Evolutionary conservation across 2,329 filamentous ascomycete species (phyloP).

Genomic region (Mycosphaerella arachidis): DNA sequence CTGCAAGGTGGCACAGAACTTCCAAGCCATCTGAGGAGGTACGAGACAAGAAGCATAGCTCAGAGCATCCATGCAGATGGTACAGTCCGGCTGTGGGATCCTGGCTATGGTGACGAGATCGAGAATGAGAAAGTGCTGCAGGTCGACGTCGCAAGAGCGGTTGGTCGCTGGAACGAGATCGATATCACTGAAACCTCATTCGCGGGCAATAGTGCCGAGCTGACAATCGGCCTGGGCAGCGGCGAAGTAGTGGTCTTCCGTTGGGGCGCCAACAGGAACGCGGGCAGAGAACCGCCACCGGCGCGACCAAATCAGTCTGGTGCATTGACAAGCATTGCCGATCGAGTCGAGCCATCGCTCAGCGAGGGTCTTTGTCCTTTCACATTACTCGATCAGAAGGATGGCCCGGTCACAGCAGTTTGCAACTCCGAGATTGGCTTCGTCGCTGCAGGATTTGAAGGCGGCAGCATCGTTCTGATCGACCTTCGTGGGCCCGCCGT

Average conservation of each 20-base stretch:
- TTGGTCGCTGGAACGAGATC: constrained; percentile 73
- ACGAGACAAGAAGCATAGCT: constrained; percentile 77
- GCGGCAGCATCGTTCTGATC: constrained; percentile 73
- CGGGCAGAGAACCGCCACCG: constrained; percentile 58
- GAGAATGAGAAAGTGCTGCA: constrained; percentile 80
- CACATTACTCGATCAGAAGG: constrained; percentile 75
- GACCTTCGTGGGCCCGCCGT: constrained; percentile 83
- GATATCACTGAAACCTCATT: constrained; percentile 76
- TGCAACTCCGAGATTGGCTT: constrained; percentile 92
- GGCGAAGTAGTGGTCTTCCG: constrained; percentile 86
- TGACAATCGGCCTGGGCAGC: constrained; percentile 72
- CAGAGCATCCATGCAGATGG: constrained; percentile 87
- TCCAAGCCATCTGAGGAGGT: constrained; percentile 65
- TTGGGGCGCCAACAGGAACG: constrained; percentile 76
- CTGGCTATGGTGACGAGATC: constrained; percentile 85
- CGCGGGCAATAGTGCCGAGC: constrained; percentile 73
- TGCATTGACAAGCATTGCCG: constrained; percentile 67
- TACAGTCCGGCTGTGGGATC: constrained; percentile 88
- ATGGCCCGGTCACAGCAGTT: constrained; percentile 73
- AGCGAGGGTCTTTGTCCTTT: constrained; percentile 79
- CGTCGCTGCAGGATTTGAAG: constrained; percentile 78
- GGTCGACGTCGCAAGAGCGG: constrained; percentile 76
- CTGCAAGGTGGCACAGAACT: constrained; percentile 74
- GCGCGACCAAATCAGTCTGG: constrained; percentile 41
- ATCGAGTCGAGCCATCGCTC: constrained; percentile 65